Evolutionary conservation across 2,329 filamentous ascomycete species (phyloP).

Genomic region (Lachnum nothofagi): DNA sequence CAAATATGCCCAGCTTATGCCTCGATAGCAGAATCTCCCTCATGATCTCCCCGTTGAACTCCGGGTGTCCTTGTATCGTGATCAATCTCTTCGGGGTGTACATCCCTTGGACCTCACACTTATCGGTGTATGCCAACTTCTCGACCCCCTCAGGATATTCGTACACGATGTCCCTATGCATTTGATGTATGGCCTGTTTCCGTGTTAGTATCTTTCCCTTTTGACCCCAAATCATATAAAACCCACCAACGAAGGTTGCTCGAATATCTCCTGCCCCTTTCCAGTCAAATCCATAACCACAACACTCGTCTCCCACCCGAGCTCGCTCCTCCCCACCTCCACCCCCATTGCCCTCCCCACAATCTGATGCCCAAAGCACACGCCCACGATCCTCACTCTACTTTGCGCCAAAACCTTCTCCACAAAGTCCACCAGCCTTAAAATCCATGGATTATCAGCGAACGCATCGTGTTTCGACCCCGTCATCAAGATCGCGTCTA

Average conservation of each 20-base stretch:
- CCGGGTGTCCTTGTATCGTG: constrained; percentile 80
- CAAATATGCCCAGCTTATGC: constrained; percentile 62
- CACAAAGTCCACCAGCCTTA: constrained; percentile 65
- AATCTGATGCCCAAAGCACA: constrained; percentile 88
- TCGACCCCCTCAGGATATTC: constrained; percentile 57
- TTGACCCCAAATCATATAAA: background rate
- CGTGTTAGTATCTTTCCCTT: constrained; percentile 1
- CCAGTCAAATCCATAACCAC: constrained; percentile 62
- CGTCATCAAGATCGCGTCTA: constrained; percentile 80
- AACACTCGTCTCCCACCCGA: constrained; percentile 80
- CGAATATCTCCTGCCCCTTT: constrained; percentile 68
- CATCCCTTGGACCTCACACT: constrained; percentile 75
- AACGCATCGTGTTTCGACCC: constrained; percentile 72
- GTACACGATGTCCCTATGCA: constrained; percentile 76
- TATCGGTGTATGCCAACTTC: constrained; percentile 57
- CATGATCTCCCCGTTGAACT: constrained; percentile 71
- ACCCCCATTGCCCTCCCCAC: constrained; percentile 66
- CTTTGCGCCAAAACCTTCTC: constrained; percentile 53
- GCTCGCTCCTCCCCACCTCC: constrained; percentile 59
- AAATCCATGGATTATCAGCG: constrained; percentile 70
- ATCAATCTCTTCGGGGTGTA: constrained; percentile 62
- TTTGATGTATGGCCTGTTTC: constrained; percentile 66
- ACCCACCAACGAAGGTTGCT: constrained; percentile 52
- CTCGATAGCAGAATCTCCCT: constrained; percentile 61
- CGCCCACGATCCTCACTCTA: constrained; percentile 66